Evolutionary conservation across 805 yeast genomes (phyloP).

Genomic region (Wickerhamiella siamensis): DNA sequence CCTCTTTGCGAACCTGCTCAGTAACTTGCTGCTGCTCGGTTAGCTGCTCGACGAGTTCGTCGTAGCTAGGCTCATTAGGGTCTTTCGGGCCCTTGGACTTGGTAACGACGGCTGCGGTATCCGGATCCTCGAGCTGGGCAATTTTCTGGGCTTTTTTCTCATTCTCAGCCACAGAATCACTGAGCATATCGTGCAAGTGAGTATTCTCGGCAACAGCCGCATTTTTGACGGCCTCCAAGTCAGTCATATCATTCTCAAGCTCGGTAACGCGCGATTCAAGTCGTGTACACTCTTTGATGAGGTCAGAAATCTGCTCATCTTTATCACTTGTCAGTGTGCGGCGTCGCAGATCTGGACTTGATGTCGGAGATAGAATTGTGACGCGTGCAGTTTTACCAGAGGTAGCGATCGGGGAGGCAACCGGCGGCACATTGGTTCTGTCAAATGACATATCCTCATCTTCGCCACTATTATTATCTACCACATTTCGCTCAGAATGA

Average conservation of each 20-base stretch:
- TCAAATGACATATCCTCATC: too few species aligned
- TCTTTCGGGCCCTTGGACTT: not conserved
- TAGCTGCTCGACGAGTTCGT: constrained; percentile 10
- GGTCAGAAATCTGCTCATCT: constrained; percentile 32
- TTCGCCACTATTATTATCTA: too few species aligned
- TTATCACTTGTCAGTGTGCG: constrained; percentile 6
- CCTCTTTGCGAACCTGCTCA: constrained; percentile 27
- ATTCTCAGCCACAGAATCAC: constrained; percentile 3
- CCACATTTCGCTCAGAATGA: too few species aligned
- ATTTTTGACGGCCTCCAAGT: constrained; percentile 18
- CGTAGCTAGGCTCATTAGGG: constrained; percentile 3
- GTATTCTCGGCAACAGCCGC: constrained; percentile 19
- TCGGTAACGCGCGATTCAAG: constrained; percentile 29
- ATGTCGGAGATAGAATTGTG: not conserved
- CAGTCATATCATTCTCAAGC: constrained; percentile 18
- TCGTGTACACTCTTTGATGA: constrained; percentile 35
- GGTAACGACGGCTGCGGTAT: not conserved
- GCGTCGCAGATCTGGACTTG: not conserved
- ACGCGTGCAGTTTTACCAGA: too few species aligned
- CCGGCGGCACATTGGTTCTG: too few species aligned
- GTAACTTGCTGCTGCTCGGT: constrained; percentile 21
- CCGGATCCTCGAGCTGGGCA: not conserved
- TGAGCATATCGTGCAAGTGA: constrained; percentile 20
- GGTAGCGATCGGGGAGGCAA: too few species aligned
- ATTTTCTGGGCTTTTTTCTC: not conserved